Evolutionary conservation across 441 rosid species (phyloP), one percentile per base, ranked within the genome.

Genomic region (Euphorbia celastroides): DNA sequence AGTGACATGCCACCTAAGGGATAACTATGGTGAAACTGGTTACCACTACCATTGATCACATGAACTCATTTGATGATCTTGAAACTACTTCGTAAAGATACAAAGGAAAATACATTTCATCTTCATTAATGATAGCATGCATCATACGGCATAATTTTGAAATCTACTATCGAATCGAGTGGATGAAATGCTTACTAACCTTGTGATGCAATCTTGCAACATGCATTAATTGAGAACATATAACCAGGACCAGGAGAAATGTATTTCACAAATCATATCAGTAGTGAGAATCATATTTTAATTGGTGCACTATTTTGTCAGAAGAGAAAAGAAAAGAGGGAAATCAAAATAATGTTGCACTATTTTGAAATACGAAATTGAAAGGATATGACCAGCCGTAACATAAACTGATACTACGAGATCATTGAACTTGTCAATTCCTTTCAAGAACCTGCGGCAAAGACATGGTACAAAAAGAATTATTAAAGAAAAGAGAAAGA

Each of bases 341-440:
- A 13, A 36, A 36, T 13, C 12, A 36, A 9, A 36, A 36, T 7
- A 36, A 36, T 36, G 48, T 10, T 42, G 48, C 16, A 42, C 17
- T 42, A 13, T 42, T 42, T 11, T 36, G n/a, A 11, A 26, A 65
- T 58, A 30, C 23, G 42, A 8, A 5, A 32, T 3, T 32, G 12
- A 66, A 83, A 94, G 99, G 99, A 94, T 94, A 92, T 89, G 97
- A 74, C 94, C 97, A 67, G 97, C 97, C 13, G 98, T 94, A 63
- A 92, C 98, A 70, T 91, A 92, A 12, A 92, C 97, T 11, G 99
- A 94, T 20, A 92, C 98, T 73, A 88, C 92, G 74, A 92, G 79
- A 72, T 94, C 98, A 77, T 92, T 94, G 48, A 94, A 94, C 74
- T 87, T 82, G 84, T 94, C 99, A 10, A 92, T 86, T 62, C 89